Percentiles rank a stretch among this genome's conserved stretches.
Evolutionary conservation across 768 basidiomycete species (phyloP).

Genomic region (Lactifluus pinguis): DNA sequence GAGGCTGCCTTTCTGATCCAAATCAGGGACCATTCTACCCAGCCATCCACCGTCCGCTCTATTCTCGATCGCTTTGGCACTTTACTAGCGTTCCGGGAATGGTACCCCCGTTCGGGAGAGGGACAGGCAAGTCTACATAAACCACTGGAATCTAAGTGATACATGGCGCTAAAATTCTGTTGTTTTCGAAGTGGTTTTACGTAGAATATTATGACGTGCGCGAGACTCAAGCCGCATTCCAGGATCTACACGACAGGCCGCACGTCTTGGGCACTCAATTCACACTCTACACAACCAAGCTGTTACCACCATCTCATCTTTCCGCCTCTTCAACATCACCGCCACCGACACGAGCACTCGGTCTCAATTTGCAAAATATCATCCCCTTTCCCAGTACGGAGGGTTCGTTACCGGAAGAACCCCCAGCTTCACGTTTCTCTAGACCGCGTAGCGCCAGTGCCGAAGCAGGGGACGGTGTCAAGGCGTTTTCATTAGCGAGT

Average conservation of each 20-base stretch:
- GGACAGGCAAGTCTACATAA: slow-evolving; percentile 15
- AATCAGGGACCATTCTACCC: slow-evolving; percentile 11
- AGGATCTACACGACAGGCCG: slow-evolving; percentile 35
- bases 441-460: slow-evolving; percentile 20
- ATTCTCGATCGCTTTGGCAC: slow-evolving; percentile 17
- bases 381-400: slow-evolving; percentile 15
- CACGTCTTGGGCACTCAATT: slow-evolving; percentile 18
- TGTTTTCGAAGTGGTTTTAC: slow-evolving; percentile 34
- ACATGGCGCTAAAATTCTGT: background rate
- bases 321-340: background rate
- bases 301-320: background rate
- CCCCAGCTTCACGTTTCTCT: background rate
- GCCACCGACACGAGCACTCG: background rate
- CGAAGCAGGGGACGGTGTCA: slow-evolving; percentile 19
- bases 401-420: background rate
- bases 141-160: background rate
- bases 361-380: slow-evolving; percentile 1
- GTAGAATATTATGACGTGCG: slow-evolving; percentile 66
- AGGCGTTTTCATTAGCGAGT: slow-evolving; percentile 18
- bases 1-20: slow-evolving; percentile 18
- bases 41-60: slow-evolving; percentile 9
- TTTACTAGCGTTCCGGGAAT: slow-evolving; percentile 15
- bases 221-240: slow-evolving; percentile 43
- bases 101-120: slow-evolving; percentile 6
- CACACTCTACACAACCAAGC: slow-evolving; percentile 12